These are phyloP conservation scores for Coemansia sp. DNA, from an alignment of 192 early-diverging fungal genomes.

Conservation along the genomic window DNA sequence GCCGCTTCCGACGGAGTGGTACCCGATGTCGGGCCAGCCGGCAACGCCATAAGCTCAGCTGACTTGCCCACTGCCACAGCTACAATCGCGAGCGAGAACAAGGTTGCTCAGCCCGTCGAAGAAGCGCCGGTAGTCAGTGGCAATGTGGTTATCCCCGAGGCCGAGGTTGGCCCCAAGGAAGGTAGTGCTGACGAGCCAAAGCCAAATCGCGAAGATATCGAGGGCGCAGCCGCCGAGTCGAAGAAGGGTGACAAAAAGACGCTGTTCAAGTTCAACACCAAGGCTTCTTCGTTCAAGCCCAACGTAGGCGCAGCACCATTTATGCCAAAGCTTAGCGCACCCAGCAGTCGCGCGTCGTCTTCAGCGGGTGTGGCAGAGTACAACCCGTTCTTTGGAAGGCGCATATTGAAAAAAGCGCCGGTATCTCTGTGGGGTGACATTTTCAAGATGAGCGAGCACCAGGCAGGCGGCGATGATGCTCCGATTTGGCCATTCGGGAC, in stretches of 20 bases:
- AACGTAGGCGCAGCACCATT: slow-evolving; percentile 68
- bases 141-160: background rate
- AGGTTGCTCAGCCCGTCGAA: background rate
- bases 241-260: slow-evolving; percentile 28
- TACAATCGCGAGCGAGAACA: background rate
- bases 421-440: slow-evolving; percentile 41
- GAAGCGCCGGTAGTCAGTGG: background rate
- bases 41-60: background rate
- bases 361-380: slow-evolving; percentile 33
- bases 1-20: slow-evolving; percentile 11
- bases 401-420: slow-evolving; percentile 33
- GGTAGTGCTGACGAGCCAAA: background rate
- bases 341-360: slow-evolving; percentile 44
- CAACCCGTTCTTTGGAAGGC: slow-evolving; percentile 51
- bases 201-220: background rate
- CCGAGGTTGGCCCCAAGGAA: background rate
- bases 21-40: background rate
- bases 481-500: slow-evolving; percentile 54
- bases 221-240: slow-evolving; percentile 10
- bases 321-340: slow-evolving; percentile 61
- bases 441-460: slow-evolving; percentile 21
- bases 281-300: slow-evolving; percentile 77
- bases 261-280: slow-evolving; percentile 69
- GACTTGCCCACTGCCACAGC: background rate
- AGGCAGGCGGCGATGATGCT: slow-evolving; percentile 15